phyloP scores from a whole-genome alignment of 2,329 filamentous ascomycete genomes.

The Metarhizium humberi region DNA sequence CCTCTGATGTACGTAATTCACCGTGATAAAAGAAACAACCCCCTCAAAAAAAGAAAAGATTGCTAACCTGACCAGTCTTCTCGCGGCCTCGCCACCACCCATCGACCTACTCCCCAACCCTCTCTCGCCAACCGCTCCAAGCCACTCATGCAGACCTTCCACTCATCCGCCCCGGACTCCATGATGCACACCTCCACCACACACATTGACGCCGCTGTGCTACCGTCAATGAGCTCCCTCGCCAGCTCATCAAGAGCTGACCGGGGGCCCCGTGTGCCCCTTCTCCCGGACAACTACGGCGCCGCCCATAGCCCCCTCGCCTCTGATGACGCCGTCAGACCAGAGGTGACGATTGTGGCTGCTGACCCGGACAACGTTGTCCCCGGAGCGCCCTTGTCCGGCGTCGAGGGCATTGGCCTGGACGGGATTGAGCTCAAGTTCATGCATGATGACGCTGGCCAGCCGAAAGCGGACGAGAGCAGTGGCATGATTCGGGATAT shows the following conservation, averaged over 20 bases:
- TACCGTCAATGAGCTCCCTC: conserved; percentile 36
- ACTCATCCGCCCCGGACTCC: conserved; percentile 33
- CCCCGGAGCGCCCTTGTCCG: conserved; percentile 41
- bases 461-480: conserved; percentile 15
- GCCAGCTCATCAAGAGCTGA: conserved; percentile 21
- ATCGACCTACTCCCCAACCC: conserved; percentile 37
- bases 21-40: neutral
- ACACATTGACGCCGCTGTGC: conserved; percentile 42
- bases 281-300: conserved; percentile 50
- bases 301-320: conserved; percentile 34
- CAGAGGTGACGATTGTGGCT: conserved; percentile 47
- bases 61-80: conserved; percentile 15
- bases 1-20: conserved; percentile 28
- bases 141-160: conserved; percentile 57
- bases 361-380: conserved; percentile 44
- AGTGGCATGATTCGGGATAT: conserved; percentile 43
- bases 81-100: conserved; percentile 35
- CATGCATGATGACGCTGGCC: conserved; percentile 27
- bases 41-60: conserved; percentile 1
- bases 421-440: conserved; percentile 49
- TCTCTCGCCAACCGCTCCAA: conserved; percentile 34
- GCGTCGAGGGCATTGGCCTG: conserved; percentile 48
- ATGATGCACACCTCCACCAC: conserved; percentile 28
- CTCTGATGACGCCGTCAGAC: conserved; percentile 30
- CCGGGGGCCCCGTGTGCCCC: conserved; percentile 42